Conservation (phyloP, 805 yeast genomes). For the Scheffersomyces amazonensis region DNA sequence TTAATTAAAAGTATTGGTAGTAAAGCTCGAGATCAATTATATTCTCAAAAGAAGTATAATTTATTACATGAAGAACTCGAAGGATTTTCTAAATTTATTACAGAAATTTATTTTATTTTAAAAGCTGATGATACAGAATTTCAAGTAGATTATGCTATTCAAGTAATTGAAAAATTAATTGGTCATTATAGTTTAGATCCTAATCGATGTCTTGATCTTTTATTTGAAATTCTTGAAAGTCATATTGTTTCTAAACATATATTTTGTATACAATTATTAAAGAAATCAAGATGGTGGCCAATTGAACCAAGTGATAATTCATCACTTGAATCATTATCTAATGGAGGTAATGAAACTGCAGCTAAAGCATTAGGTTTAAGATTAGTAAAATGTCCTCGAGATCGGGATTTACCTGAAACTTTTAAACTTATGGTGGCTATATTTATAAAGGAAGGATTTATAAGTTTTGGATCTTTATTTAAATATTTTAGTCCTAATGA, state of each 20-base stretch:
- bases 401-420: slow-evolving; percentile 38
- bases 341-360: slow-evolving; percentile 57
- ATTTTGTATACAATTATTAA: slow-evolving; percentile 50
- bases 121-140: slow-evolving; percentile 30
- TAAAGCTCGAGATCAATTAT: slow-evolving; percentile 38
- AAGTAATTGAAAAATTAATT: slow-evolving; percentile 54
- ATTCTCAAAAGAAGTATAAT: slow-evolving; percentile 58
- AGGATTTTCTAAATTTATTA: slow-evolving; percentile 68
- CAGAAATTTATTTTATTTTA: slow-evolving; percentile 45
- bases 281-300: slow-evolving; percentile 70
- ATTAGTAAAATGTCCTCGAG: slow-evolving; percentile 25
- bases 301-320: slow-evolving; percentile 25
- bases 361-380: slow-evolving; percentile 54
- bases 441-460: slow-evolving; percentile 61
- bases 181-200: slow-evolving; percentile 81
- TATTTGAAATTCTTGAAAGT: slow-evolving; percentile 52
- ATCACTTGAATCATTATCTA: slow-evolving; percentile 27
- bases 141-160: slow-evolving; percentile 42
- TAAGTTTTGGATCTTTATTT: slow-evolving; percentile 62
- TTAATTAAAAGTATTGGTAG: slow-evolving; percentile 37
- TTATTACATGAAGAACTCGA: slow-evolving; percentile 71
- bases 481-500: slow-evolving; percentile 54
- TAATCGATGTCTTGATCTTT: slow-evolving; percentile 59
- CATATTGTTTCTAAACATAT: slow-evolving; percentile 42
- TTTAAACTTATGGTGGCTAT: slow-evolving; percentile 48